Evolutionary conservation across 1,284 basidiomycete species (phyloP).

Genomic region (Stereum hirsutum): DNA sequence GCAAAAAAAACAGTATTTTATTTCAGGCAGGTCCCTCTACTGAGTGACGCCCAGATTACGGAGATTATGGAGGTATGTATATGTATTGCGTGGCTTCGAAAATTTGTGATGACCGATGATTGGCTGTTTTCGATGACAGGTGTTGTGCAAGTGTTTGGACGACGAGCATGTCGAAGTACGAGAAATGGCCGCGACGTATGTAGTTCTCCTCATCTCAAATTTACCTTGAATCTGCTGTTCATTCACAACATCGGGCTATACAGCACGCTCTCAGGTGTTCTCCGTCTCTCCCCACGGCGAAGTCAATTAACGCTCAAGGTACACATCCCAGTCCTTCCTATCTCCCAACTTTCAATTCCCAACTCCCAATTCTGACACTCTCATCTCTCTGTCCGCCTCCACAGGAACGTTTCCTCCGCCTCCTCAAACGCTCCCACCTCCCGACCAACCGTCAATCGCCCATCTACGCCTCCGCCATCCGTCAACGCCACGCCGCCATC

Average conservation of each 20-base stretch:
- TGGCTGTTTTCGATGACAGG: constrained; percentile 31
- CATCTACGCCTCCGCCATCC: constrained; percentile 52
- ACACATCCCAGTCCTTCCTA: not conserved
- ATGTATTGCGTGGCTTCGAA: not conserved
- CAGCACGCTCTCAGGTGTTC: constrained; percentile 72
- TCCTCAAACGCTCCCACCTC: constrained; percentile 51
- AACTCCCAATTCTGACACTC: not conserved
- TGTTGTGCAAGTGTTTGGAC: constrained; percentile 61
- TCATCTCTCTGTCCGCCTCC: not conserved
- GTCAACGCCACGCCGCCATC: constrained; percentile 72
- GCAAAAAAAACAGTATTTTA: constrained; percentile 47
- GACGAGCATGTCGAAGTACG: constrained; percentile 71
- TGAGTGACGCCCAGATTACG: constrained; percentile 52
- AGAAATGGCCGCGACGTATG: constrained; percentile 68
- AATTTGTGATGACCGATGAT: constrained; percentile 5
- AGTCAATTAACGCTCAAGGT: constrained; percentile 67
- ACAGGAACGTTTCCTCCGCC: constrained; percentile 59
- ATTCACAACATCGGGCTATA: not conserved
- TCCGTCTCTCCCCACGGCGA: constrained; percentile 71
- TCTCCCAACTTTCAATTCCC: not conserved
- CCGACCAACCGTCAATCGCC: constrained; percentile 48
- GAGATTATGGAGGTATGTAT: constrained; percentile 53
- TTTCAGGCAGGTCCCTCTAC: constrained; percentile 61
- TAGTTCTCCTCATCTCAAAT: constrained; percentile 9
- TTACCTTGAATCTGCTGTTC: not conserved